Conservation (phyloP, 192 early-diverging fungal genomes). For the Coemansia reversa region DNA sequence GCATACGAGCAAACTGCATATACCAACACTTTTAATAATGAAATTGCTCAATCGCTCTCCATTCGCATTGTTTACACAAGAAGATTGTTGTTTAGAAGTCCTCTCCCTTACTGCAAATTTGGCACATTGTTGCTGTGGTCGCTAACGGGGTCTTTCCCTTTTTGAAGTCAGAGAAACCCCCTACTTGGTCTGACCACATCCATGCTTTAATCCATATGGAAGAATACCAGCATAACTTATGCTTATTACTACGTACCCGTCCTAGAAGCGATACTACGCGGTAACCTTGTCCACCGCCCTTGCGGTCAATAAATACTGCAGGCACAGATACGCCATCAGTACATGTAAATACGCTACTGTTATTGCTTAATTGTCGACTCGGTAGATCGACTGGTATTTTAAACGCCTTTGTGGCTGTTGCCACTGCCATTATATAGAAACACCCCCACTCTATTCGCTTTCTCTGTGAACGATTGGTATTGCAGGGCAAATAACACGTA, state of each 20-base stretch:
- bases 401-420: slow-evolving; percentile 4
- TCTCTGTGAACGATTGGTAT: background rate
- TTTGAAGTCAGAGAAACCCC: background rate
- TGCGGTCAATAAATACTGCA: slow-evolving; percentile 25
- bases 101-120: background rate
- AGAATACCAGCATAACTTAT: background rate
- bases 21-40: background rate
- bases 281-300: slow-evolving; percentile 18
- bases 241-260: slow-evolving; percentile 25
- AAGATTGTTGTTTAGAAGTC: background rate
- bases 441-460: background rate
- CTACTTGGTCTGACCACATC: background rate
- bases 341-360: slow-evolving; percentile 28
- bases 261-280: slow-evolving; percentile 39
- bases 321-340: slow-evolving; percentile 44
- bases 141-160: background rate
- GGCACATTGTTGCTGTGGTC: background rate
- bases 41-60: background rate
- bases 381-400: background rate
- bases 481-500: background rate
- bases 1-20: background rate
- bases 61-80: background rate
- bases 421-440: slow-evolving; percentile 12
- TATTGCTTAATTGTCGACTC: background rate
- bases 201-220: background rate